Conservation (phyloP, 352 stramenopile species). For the Pythium utonaiense region DNA sequence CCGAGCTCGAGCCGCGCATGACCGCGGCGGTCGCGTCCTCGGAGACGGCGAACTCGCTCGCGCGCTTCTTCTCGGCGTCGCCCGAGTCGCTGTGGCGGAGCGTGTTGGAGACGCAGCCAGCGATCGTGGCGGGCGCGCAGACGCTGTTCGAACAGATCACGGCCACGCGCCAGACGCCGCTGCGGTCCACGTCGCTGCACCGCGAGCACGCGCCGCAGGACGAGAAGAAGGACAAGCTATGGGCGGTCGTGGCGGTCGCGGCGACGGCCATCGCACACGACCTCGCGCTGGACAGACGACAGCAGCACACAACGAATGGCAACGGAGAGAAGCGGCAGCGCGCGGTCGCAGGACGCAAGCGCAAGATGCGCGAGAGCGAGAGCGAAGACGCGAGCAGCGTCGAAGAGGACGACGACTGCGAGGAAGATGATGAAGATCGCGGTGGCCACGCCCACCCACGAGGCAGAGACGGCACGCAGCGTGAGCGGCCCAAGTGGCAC, state of each 20-base stretch:
- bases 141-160: conserved; percentile 31
- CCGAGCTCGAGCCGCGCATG: conserved; percentile 11
- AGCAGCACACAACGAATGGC: not conserved
- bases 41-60: not conserved
- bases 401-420: conserved; percentile 14
- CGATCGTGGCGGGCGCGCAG: conserved; percentile 24
- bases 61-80: conserved; percentile 24
- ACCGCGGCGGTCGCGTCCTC: conserved; percentile 3
- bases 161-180: conserved; percentile 26
- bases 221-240: conserved; percentile 23
- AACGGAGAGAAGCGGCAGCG: conserved; percentile 1
- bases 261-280: conserved; percentile 26
- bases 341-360: conserved; percentile 22
- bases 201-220: not conserved
- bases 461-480: not conserved
- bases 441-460: conserved; percentile 2
- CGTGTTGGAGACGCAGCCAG: conserved; percentile 14
- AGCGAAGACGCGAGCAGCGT: conserved; percentile 10
- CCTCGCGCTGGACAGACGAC: not conserved
- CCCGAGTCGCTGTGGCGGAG: conserved; percentile 26
- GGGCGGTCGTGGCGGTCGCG: conserved; percentile 29
- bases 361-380: conserved; percentile 11
- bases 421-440: conserved; percentile 13
- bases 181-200: conserved; percentile 25
- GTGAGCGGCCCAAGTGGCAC: conserved; percentile 12